phyloP scores from a whole-genome alignment of 169 alveolate species.

The Neospora caninum region DNA sequence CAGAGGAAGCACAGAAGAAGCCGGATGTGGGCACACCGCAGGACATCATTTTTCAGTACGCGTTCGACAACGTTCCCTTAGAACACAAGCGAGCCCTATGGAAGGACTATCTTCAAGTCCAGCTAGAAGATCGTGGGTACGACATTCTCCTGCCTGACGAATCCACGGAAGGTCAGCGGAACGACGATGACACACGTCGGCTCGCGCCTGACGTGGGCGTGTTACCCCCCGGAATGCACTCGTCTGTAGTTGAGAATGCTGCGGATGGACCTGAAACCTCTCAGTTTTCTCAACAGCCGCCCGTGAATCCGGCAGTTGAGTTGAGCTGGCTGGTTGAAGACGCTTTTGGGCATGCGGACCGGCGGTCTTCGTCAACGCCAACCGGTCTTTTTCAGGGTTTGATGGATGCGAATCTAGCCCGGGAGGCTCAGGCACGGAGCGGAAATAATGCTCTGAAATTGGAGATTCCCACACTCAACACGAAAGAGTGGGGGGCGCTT shows the following conservation, averaged over 20 bases:
- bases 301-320: background rate
- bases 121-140: slow-evolving; percentile 20
- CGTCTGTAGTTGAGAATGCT: too few species aligned
- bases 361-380: background rate
- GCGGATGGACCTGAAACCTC: background rate
- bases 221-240: too few species aligned
- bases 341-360: background rate
- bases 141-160: background rate
- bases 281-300: background rate
- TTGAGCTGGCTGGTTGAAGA: background rate
- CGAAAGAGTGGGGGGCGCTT: background rate
- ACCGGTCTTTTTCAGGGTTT: background rate
- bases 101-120: slow-evolving; percentile 1
- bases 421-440: background rate
- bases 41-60: slow-evolving; percentile 3
- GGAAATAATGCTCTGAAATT: background rate
- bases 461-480: background rate
- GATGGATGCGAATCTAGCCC: background rate
- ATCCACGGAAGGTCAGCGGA: background rate
- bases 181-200: background rate
- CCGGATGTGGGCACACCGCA: background rate
- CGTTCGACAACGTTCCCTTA: slow-evolving; percentile 15
- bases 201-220: too few species aligned
- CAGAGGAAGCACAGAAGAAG: background rate
- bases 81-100: slow-evolving; percentile 25